Base-by-base conservation (phyloP, 1,284 basidiomycete species). In the Wallemia mellicola region DNA sequence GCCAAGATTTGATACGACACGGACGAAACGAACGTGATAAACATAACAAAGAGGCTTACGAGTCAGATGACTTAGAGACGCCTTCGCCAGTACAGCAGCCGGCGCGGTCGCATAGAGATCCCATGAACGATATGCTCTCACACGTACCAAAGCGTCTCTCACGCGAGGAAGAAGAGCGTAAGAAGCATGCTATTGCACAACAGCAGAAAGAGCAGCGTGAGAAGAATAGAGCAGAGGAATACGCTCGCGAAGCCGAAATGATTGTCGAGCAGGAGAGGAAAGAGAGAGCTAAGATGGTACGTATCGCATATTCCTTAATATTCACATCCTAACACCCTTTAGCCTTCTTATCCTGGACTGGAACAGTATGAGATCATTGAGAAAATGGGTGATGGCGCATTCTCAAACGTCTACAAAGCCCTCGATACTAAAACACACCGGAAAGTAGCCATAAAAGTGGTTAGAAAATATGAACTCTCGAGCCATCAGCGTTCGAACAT, bases 321-420 rank as follows among this genome's bases (percentile, higher is more conserved):
- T 22, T 22, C 17, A n/a, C 33, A 48, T 19, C 19, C 24, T 19
- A 3, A 22, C 24, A 27, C 24, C n/a, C 60, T 22, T 32, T 30
- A 2, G 33, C 33, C 58, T 25, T 26, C 24, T n/a, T 48, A 2
- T n/a, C 58, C 70, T 67, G 87, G 86, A 24, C 77, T 92, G 58
- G 88, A 92, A 69, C 79, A 79, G 61, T 92, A 79, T 71, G 76
- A 75, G 62, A 76, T 94, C 24, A 63, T 87, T 22, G 81, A 85
- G 64, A 92, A 92, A 76, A 94, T 92, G 88, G 89, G 88, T 75
- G 88, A 94, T 66, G 94, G 94, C 63, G 94, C 94, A 33, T 98
- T 99, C 70, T 96, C 92, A 14, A 88, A 95, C 68, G 94, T 99
- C 1, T 98, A 94, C 77, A 88, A 87, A 70, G 94, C 89, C 1